Evolutionary conservation across 2,329 filamentous ascomycete species (phyloP).

Genomic region (Parastagonospora nodorum): DNA sequence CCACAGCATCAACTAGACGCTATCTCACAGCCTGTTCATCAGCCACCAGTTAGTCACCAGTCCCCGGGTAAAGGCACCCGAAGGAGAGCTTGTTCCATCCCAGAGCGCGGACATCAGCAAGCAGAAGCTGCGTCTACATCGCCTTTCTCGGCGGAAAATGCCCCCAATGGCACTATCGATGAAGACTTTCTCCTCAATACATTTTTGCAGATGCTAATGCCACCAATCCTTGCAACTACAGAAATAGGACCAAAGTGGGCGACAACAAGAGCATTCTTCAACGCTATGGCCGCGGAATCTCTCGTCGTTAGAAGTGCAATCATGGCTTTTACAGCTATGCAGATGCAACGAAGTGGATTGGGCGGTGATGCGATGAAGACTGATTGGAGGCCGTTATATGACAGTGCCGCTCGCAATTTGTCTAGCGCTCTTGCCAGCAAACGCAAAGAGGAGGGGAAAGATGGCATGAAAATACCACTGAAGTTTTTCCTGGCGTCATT

Average conservation of each 20-base stretch:
- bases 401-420: slow-evolving; percentile 35
- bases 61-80: slow-evolving; percentile 13
- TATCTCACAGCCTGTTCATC: slow-evolving; percentile 27
- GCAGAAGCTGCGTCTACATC: slow-evolving; percentile 32
- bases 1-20: slow-evolving; percentile 13
- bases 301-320: slow-evolving; percentile 56
- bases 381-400: slow-evolving; percentile 41
- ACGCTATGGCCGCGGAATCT: slow-evolving; percentile 55
- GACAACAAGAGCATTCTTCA: slow-evolving; percentile 55
- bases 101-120: slow-evolving; percentile 17
- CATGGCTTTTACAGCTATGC: slow-evolving; percentile 57
- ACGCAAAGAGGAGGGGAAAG: slow-evolving; percentile 16
- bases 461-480: slow-evolving; percentile 17
- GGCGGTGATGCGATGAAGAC: slow-evolving; percentile 33
- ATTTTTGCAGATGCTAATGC: slow-evolving; percentile 56
- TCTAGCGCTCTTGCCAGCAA: slow-evolving; percentile 20
- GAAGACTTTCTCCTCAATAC: slow-evolving; percentile 54
- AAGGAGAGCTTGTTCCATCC: slow-evolving; percentile 17
- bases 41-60: slow-evolving; percentile 19
- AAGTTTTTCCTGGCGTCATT: slow-evolving; percentile 57
- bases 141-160: slow-evolving; percentile 35
- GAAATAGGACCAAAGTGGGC: slow-evolving; percentile 59
- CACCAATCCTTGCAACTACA: slow-evolving; percentile 59
- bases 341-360: slow-evolving; percentile 45
- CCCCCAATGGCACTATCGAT: slow-evolving; percentile 25